Evolutionary conservation across 495 filamentous ascomycete genomes (phyloP), one percentile per base, ranked within the genome.

Genomic region (Penicillium egyptiacum): DNA sequence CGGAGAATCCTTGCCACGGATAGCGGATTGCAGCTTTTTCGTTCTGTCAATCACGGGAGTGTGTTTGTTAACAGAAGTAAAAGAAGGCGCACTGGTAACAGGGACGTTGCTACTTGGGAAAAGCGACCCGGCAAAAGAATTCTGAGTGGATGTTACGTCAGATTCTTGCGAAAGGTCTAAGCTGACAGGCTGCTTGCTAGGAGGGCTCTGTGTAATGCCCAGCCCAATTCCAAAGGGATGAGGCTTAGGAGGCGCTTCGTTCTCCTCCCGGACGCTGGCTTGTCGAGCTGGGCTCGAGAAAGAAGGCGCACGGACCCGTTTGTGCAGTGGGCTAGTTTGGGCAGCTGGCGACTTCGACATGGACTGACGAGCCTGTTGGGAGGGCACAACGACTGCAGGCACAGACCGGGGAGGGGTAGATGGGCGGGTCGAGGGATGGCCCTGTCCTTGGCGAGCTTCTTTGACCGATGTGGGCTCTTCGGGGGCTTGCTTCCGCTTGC

Each of bases 141-240:
- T 20, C 35, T 56, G 58, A 26, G 31, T 52, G n/a, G 58, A 63
- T 19, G 35, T 14, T 30, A 17, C n/a, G 23, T 14, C 3, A 4
- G 22, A 41, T 14, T 52, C 50, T 12, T 52, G 35, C 1, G 54
- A 30, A 39, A 56, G 17, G 26, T 56, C 19, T 1, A 49, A 3
- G 5, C 51, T 46, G 1, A 20, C 28, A 0, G 42, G 42, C n/a
- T 57, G 48, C 31, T 64, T 67, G 40, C 49, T 53, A 11, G 58
- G 39, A 16, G 72, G 70, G 33, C 66, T 75, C 37, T 53, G 52
- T 0, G 70, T 71, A 6, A 73, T 70, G 12, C 70, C 69, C 12
- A 75, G 40, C 9, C 69, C 70, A 17, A 75, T 44, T n/a, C 68
- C 62, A 35, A 17, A 31, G 2, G 14, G 16, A 3, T 14, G 22